Evolutionary conservation across 129 eudicot species (phyloP).

Genomic region (Heracleum sosnowskyi): DNA sequence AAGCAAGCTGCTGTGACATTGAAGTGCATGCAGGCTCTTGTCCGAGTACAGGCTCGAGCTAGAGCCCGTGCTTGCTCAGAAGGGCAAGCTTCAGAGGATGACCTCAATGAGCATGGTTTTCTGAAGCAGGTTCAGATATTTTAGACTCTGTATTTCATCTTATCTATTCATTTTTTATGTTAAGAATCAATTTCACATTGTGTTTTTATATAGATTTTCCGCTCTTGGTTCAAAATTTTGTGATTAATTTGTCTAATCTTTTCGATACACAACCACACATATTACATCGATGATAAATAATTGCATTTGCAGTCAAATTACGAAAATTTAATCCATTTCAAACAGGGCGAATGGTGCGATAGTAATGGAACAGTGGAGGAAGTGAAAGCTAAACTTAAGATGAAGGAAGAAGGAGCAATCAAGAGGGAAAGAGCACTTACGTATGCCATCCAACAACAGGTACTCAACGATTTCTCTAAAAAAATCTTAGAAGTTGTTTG

Average conservation of each 20-base stretch:
- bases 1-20: conserved; percentile 86
- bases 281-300: neutral
- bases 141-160: neutral
- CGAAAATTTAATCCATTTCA: neutral
- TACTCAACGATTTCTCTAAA: neutral
- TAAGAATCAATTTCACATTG: neutral
- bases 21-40: conserved; percentile 98
- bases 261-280: neutral
- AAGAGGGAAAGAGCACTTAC: conserved; percentile 77
- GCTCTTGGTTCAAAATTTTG: neutral
- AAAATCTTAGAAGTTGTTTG: too few relatives aligned
- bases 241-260: neutral
- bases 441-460: conserved; percentile 74
- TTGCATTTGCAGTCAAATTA: neutral
- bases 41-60: conserved; percentile 75
- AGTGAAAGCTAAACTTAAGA: conserved; percentile 54
- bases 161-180: neutral
- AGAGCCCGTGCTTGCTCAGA: conserved; percentile 42
- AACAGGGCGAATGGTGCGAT: conserved; percentile 82
- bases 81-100: conserved; percentile 8
- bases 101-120: conserved; percentile 25
- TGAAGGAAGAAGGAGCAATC: conserved; percentile 75
- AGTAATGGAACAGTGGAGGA: conserved; percentile 62
- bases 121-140: conserved; percentile 29
- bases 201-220: neutral